These are phyloP conservation scores for Dothistroma septosporum DNA, from an alignment of 2,329 filamentous ascomycete genomes.

Conservation along the genomic window DNA sequence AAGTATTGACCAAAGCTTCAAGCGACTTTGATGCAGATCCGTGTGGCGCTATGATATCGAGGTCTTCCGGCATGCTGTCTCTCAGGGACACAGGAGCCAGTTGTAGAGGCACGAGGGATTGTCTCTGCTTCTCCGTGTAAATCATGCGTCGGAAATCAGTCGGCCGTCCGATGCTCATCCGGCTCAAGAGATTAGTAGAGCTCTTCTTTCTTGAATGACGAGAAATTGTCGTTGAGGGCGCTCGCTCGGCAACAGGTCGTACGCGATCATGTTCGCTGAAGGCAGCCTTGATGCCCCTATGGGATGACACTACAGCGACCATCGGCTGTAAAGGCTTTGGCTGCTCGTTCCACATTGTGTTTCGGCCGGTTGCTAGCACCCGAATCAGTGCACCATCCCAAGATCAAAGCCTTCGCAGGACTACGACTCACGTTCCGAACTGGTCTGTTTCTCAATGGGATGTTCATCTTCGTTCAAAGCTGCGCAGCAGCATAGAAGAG, in stretches of 20 bases:
- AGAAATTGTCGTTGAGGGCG: conserved; percentile 22
- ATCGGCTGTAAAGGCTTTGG: conserved; percentile 21
- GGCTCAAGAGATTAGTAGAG: conserved; percentile 20
- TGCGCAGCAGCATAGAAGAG: conserved; percentile 34
- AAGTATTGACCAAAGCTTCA: not conserved
- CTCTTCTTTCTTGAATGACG: conserved; percentile 16
- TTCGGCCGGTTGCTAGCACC: conserved; percentile 11
- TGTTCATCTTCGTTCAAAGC: conserved; percentile 31
- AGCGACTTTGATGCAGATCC: not conserved
- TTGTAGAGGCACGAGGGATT: conserved; percentile 29
- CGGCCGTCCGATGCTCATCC: conserved; percentile 26
- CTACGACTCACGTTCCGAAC: conserved; percentile 13
- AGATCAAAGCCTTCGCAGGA: conserved; percentile 1
- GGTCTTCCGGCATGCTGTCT: conserved; percentile 8
- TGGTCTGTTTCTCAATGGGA: conserved; percentile 18
- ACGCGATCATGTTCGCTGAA: conserved; percentile 20
- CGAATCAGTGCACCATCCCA: conserved; percentile 8
- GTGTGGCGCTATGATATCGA: conserved; percentile 4
- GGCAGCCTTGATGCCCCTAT: conserved; percentile 10
- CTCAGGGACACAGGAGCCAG: conserved; percentile 27
- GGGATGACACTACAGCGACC: not conserved
- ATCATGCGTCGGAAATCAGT: conserved; percentile 27
- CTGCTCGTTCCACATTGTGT: conserved; percentile 24
- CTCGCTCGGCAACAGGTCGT: conserved; percentile 21
- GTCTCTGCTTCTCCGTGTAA: conserved; percentile 29